Conservation (phyloP, 2,329 filamentous ascomycete species). For the Nemania bipapillata region DNA sequence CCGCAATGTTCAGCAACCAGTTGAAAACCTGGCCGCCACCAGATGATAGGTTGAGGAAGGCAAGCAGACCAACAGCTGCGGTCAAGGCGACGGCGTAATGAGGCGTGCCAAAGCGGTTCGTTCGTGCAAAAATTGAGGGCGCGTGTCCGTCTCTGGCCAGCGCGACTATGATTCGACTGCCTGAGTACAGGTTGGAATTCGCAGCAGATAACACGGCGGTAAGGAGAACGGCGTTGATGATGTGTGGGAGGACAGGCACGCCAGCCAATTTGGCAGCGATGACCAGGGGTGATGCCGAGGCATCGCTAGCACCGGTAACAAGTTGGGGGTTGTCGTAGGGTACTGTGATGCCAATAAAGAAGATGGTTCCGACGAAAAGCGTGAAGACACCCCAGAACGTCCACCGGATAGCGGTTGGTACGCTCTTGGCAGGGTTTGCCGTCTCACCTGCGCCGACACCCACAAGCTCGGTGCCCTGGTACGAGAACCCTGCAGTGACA, state of each 20-base stretch:
- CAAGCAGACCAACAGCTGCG: conserved; percentile 69
- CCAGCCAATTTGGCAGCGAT: conserved; percentile 70
- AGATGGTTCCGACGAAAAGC: conserved; percentile 72
- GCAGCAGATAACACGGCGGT: conserved; percentile 82
- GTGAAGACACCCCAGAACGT: conserved; percentile 80
- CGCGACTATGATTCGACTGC: conserved; percentile 73
- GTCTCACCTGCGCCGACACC: conserved; percentile 83
- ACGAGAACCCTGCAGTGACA: conserved; percentile 75
- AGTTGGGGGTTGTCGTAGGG: conserved; percentile 70
- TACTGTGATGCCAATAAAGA: conserved; percentile 78
- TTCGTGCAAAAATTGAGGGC: conserved; percentile 67
- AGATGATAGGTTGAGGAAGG: conserved; percentile 73
- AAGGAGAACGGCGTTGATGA: conserved; percentile 82
- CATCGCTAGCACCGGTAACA: conserved; percentile 63
- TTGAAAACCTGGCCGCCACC: conserved; percentile 71
- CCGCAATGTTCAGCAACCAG: conserved; percentile 78
- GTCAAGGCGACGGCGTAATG: conserved; percentile 68
- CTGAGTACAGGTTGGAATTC: conserved; percentile 80
- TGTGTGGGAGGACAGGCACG: conserved; percentile 70
- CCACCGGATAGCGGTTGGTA: conserved; percentile 77
- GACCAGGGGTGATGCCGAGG: conserved; percentile 73
- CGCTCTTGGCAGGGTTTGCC: conserved; percentile 74
- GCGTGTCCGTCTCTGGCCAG: conserved; percentile 73
- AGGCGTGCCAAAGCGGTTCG: conserved; percentile 71
- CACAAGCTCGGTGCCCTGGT: conserved; percentile 79